Percentiles rank a stretch among this genome's conserved stretches.
phyloP scores from a whole-genome alignment of 2,329 filamentous ascomycete genomes.

The Trichoderma koningii region DNA sequence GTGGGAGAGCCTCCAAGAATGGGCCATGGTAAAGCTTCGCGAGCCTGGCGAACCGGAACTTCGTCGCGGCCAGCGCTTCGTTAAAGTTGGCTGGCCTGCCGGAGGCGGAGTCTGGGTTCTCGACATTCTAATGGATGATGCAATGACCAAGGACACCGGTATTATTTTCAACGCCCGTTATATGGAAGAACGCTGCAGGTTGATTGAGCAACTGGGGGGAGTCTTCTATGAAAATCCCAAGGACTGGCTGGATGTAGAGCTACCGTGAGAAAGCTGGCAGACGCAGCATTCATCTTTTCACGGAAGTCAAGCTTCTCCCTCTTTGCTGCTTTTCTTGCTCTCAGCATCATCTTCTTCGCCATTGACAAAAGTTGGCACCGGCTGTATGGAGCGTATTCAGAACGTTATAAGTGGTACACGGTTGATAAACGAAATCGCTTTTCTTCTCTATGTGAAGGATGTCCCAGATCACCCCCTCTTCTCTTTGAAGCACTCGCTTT shows the following conservation, averaged over 20 bases:
- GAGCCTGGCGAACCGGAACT: neutral
- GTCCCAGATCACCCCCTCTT: no score
- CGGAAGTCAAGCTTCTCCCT: no score
- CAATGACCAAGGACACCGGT: neutral
- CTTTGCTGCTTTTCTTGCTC: no score
- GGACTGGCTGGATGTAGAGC: neutral
- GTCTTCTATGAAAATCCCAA: conserved; percentile 1
- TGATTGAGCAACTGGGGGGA: conserved; percentile 1
- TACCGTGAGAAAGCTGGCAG: neutral
- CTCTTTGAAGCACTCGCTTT: no score
- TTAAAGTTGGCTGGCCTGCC: conserved; percentile 6
- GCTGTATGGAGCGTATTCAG: no score
- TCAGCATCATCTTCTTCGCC: no score
- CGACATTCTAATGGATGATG: neutral
- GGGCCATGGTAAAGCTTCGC: neutral
- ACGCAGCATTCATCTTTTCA: no score
- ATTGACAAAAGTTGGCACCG: no score
- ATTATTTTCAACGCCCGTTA: neutral
- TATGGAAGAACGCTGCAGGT: conserved; percentile 3
- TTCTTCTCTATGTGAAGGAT: no score
- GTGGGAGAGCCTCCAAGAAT: neutral
- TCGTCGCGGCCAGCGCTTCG: neutral
- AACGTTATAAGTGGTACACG: no score
- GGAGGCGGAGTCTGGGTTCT: conserved; percentile 13
- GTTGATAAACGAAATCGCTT: no score